These are phyloP conservation scores for Eimeria zaria DNA, from an alignment of 169 alveolate genomes.

Conservation along the genomic window DNA sequence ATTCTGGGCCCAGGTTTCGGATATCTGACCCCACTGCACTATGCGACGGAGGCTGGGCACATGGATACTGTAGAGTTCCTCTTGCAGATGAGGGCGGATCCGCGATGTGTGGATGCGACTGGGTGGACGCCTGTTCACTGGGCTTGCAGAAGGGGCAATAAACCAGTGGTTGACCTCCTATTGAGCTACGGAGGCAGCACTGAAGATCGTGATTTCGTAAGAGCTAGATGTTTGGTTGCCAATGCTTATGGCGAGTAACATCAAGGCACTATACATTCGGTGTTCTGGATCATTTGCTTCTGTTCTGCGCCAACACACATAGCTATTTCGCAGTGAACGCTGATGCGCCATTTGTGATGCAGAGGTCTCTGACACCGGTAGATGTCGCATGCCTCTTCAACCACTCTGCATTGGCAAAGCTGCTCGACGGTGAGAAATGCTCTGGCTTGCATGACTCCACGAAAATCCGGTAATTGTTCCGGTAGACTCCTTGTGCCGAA, in stretches of 20 bases:
- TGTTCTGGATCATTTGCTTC: not conserved
- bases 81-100: conserved; percentile 71
- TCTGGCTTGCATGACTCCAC: not conserved
- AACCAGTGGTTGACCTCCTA: conserved; percentile 30
- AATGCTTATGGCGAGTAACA: not conserved
- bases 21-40: conserved; percentile 78
- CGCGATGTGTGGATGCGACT: conserved; percentile 75
- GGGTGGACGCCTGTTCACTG: conserved; percentile 85
- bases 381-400: conserved; percentile 68
- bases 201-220: conserved; percentile 70
- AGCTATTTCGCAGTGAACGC: no score
- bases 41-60: conserved; percentile 80
- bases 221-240: not conserved
- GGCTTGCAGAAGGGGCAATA: conserved; percentile 77
- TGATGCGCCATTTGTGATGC: conserved; percentile 28
- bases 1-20: conserved; percentile 82
- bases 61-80: conserved; percentile 71
- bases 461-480: not conserved
- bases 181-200: conserved; percentile 63
- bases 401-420: conserved; percentile 66
- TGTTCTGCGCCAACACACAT: not conserved
- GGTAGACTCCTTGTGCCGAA: not conserved
- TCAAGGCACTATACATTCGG: not conserved
- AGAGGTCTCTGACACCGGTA: conserved; percentile 71
- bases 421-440: conserved; percentile 47